Base-by-base conservation (phyloP, 768 basidiomycete genomes). In the Tremella fuciformis region DNA sequence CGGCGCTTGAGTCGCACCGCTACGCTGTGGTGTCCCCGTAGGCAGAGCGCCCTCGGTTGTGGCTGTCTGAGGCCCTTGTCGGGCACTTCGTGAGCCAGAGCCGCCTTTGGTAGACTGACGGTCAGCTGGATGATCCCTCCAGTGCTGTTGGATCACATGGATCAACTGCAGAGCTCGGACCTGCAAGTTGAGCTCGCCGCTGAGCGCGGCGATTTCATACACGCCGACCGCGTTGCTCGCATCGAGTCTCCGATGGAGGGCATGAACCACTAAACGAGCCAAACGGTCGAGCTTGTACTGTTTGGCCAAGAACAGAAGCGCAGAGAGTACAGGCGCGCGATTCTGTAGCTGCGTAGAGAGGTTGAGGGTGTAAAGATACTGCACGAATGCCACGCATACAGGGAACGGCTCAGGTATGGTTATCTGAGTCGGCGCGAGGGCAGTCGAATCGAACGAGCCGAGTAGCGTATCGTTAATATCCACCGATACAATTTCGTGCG, bases 121-220 rank as follows among this genome's bases (percentile, higher is more conserved):
- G 44, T 8, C 22, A 46, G 42, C 15, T 22, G 4, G 42, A 18
- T 6, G 42, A n/a, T 38, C 13, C 26, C 24, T 56, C 37, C 51
- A 57, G 42, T 25, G 18, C 16, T 44, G 26, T 39, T 16, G 11
- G 61, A 73, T 48, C 42, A 71, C 66, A 47, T 67, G 65, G 6
- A 56, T 66, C 55, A 65, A 56, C 58, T 62, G 66, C 57, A 82
- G 83, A 50, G 77, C 88, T 86, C 92, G 82, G 66, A 96, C 91
- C 71, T 96, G 92, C 57, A 97, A 79, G 71, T 88, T 88, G 62
- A 89, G 84, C 74, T 88, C 89, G 63, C 85, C 88, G 71, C 90
- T 91, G 3, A 97, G 79, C 2, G 93, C 94, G 8, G 93, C 90
- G 9, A 96, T 91, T 75, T 96, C 92, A 73, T 97, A 97, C 44